Evolutionary conservation across 2,329 filamentous ascomycete genomes (phyloP), one percentile per base, ranked within the genome.

Genomic region (Hymenoscyphus linearis): DNA sequence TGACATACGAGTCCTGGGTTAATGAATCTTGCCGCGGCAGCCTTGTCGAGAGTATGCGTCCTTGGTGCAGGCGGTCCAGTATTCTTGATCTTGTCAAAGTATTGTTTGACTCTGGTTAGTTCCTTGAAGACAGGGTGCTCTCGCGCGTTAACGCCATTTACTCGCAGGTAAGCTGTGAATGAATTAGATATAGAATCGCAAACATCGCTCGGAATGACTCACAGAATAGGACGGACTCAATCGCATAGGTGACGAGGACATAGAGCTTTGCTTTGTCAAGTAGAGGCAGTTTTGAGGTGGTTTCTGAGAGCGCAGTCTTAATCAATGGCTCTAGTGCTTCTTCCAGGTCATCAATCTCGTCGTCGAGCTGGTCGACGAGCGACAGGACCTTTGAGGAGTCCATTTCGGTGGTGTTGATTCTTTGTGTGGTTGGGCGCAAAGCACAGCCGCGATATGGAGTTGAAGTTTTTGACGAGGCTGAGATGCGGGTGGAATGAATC

Each of bases 261-360:
- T 96, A 91, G 62, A 97, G 85, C 77, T 98, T 97, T 7, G 95
- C 92, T 77, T 91, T 93, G 79, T 98, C 93, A 63, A 99, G 82
- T n/a, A 98, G 81, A 1, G 93, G 93, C 31, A 98, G 81, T 72
- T 91, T 91, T 60, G 85, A 87, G 4, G 91, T 85, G 60, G 85
- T 83, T 47, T 87, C 84, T 57, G 85, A 79, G 52, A 97, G 77
- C 1, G 82, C 75, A 56, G 81, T 81, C 37, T 80, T 79, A 27
- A 96, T 77, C 5, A 98, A 78, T n/a, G 93, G 91, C 65, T 84
- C 77, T 31, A 98, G 80, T 3, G 84, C 80, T 37, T 87, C 83
- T 72, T 96, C 85, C 54, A 98, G 82, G 60, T 87, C 84, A 75
- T 96, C 90, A 57, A 98, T 84, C 73, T 92, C 85, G 67, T 85